phyloP scores from a whole-genome alignment of 1,139 yeast species.

The Pichia sp. region DNA sequence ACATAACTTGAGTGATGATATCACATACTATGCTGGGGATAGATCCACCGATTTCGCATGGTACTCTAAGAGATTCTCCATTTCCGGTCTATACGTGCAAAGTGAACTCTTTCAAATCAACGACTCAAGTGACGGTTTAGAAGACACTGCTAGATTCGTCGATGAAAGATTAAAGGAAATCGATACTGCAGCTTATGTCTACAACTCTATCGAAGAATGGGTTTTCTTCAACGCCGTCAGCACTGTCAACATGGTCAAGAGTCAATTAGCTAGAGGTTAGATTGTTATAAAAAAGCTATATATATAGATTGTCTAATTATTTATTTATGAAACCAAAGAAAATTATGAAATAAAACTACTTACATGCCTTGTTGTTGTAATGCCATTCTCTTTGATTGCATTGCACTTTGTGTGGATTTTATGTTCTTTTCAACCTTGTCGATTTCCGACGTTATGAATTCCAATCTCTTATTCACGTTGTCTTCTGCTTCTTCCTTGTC shows the following conservation, averaged over 20 bases:
- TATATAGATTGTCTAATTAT: background rate
- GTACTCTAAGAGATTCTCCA: constrained; percentile 81
- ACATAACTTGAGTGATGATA: constrained; percentile 76
- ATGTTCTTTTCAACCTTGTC: constrained; percentile 63
- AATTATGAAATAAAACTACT: background rate
- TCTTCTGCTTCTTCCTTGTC: constrained; percentile 76
- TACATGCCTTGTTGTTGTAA: background rate
- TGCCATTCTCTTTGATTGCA: constrained; percentile 9
- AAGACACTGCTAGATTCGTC: constrained; percentile 64
- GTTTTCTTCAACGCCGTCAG: constrained; percentile 66
- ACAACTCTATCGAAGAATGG: constrained; percentile 73
- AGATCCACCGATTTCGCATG: constrained; percentile 83
- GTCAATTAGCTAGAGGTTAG: constrained; percentile 69
- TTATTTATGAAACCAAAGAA: background rate
- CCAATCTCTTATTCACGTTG: constrained; percentile 86
- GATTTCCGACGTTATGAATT: constrained; percentile 79
- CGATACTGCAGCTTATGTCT: constrained; percentile 54
- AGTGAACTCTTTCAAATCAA: constrained; percentile 79
- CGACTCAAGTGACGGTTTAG: constrained; percentile 59
- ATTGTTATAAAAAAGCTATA: background rate
- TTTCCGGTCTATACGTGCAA: constrained; percentile 69
- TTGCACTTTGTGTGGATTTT: constrained; percentile 42
- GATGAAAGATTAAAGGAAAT: constrained; percentile 57
- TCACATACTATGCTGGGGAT: constrained; percentile 80
- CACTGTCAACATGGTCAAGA: constrained; percentile 63